phyloP scores from a whole-genome alignment of 441 rosid species.

The Erodium trifolium region DNA sequence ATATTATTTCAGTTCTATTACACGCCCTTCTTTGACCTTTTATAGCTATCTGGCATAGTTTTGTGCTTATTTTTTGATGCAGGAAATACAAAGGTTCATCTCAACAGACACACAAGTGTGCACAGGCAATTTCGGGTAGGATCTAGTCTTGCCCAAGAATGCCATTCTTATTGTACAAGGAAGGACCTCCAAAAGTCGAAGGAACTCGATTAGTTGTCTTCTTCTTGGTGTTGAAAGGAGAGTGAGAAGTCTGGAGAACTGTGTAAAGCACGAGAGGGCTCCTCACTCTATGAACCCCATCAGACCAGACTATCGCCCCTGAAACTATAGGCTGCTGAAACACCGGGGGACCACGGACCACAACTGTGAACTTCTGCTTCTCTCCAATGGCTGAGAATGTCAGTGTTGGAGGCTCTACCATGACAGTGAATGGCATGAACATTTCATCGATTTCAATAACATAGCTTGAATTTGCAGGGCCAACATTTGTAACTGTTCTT shows the following conservation, averaged over 20 bases:
- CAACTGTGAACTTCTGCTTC: constrained; percentile 19
- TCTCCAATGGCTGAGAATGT: constrained; percentile 22
- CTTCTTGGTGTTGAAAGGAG: neutral
- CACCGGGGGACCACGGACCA: constrained; percentile 15
- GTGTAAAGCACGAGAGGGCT: constrained; percentile 29
- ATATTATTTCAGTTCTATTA: too few relatives aligned
- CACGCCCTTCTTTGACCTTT: too few relatives aligned
- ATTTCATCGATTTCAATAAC: neutral
- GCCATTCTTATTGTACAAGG: neutral
- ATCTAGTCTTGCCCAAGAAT: neutral
- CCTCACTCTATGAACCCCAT: constrained; percentile 24
- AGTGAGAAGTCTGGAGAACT: constrained; percentile 16
- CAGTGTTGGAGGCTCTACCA: constrained; percentile 22
- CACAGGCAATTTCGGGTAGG: too few relatives aligned
- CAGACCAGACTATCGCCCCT: constrained; percentile 19
- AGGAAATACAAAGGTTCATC: too few relatives aligned
- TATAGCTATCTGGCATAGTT: too few relatives aligned
- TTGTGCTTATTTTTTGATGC: too few relatives aligned
- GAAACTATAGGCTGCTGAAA: constrained; percentile 21
- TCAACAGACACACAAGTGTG: too few relatives aligned
- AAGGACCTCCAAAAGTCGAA: neutral
- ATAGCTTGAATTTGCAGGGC: constrained; percentile 30
- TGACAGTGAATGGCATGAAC: constrained; percentile 18
- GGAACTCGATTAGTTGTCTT: neutral
- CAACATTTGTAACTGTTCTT: constrained; percentile 43